Evolutionary conservation across 2,329 filamentous ascomycete species (phyloP), one percentile per base, ranked within the genome.

Genomic region (Colletotrichum musae): DNA sequence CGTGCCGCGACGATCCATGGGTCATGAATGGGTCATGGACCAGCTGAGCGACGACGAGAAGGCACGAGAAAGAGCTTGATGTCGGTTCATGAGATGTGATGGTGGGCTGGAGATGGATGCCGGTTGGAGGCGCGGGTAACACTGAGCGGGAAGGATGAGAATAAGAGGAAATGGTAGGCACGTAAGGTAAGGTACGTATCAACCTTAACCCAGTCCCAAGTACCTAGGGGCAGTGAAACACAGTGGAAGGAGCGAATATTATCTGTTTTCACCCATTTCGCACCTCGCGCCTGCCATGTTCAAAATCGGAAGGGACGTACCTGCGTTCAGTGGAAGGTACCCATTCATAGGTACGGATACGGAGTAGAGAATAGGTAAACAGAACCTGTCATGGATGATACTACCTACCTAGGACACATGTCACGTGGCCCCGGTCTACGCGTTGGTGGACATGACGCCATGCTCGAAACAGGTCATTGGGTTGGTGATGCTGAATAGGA

Each of bases 391-490:
- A 9, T 9, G 7, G 7, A 9, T 9, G 10, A 32, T 10, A 28
- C 26, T 28, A 32, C 7, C 28, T 18, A 18, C 18, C 18, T 18
- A 32, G 32, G 26, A 64, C 41, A 58, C 45, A 9, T 18, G 47
- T 59, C 65, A 43, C 56, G 50, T 57, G 51, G 51, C 24, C 41
- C 39, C 6, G 21, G 43, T 59, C 39, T 41, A 41, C 53, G 56
- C 18, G 36, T 39, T 43, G 43, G 50, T 57, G 51, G 56, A 66
- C 43, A 69, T 65, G 66, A 69, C 66, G 56, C 54, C 66, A 69
- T 59, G 53, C 21, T 16, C 41, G 41, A 65, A 65, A 47, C 47
- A 59, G 41, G 26, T 24, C 61, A 51, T 54, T 10, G 28, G 28
- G 41, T 53, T 65, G 43, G 54, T 60, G 50, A n/a, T 47, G 56